phyloP scores from a whole-genome alignment of 805 yeast genomes.

The Lipomyces oligophaga region DNA sequence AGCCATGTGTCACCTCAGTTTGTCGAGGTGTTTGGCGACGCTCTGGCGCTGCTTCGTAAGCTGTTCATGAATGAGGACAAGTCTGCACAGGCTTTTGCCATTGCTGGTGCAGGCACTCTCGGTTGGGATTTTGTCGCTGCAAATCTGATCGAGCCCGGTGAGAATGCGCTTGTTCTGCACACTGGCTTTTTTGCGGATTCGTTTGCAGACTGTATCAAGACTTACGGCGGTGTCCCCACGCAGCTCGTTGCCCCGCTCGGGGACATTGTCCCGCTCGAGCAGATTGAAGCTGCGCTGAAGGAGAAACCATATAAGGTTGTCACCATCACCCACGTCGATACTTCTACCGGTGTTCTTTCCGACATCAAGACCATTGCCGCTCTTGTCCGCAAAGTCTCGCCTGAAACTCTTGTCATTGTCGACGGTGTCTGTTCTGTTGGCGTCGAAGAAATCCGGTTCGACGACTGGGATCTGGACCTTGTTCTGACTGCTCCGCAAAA shows the following conservation, averaged over 20 bases:
- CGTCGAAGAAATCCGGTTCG: conserved; percentile 80
- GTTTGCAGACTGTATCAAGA: conserved; percentile 70
- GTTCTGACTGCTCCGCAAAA: conserved; percentile 92
- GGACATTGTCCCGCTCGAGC: conserved; percentile 54
- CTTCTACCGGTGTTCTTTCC: conserved; percentile 88
- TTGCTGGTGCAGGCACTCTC: conserved; percentile 88
- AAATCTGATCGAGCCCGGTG: conserved; percentile 62
- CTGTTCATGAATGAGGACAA: conserved; percentile 62
- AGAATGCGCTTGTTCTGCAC: conserved; percentile 72
- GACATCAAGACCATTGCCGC: conserved; percentile 62
- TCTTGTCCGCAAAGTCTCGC: conserved; percentile 60
- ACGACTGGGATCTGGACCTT: conserved; percentile 84
- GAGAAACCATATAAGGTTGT: conserved; percentile 57
- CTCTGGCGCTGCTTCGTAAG: conserved; percentile 62
- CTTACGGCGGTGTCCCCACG: conserved; percentile 75
- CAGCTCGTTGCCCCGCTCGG: conserved; percentile 71
- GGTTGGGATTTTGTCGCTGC: conserved; percentile 92
- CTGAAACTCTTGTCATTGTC: conserved; percentile 77
- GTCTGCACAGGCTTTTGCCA: conserved; percentile 71
- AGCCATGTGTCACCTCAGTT: conserved; percentile 91
- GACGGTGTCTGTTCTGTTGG: conserved; percentile 96
- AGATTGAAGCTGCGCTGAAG: conserved; percentile 54
- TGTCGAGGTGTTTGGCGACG: conserved; percentile 64
- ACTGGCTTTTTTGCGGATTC: conserved; percentile 54
- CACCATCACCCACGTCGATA: conserved; percentile 92